Conservation (phyloP, 148 eudicot species). For the Gaultheria prostrata region DNA sequence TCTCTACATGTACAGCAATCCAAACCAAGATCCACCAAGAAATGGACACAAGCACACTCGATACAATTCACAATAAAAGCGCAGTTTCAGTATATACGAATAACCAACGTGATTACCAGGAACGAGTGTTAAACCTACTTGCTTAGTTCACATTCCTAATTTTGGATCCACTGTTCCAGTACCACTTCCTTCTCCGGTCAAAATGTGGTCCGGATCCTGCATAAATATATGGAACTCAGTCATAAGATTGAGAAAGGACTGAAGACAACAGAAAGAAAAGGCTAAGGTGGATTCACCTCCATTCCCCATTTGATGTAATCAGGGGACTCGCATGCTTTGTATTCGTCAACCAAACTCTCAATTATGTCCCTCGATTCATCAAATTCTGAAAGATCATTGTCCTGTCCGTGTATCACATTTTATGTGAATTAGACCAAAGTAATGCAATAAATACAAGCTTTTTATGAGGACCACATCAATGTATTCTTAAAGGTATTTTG, state of each 20-base stretch:
- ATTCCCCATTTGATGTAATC: conserved; percentile 99
- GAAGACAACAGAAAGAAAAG: conserved; percentile 2
- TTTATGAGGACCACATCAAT: background rate
- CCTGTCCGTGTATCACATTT: conserved; percentile 45
- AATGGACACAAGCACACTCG: background rate
- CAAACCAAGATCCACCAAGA: background rate
- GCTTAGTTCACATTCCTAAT: conserved; percentile 38
- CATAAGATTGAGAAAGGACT: background rate
- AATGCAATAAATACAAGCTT: background rate
- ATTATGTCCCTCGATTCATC: conserved; percentile 97
- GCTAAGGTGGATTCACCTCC: conserved; percentile 54
- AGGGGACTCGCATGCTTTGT: conserved; percentile 99
- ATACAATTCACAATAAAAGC: background rate
- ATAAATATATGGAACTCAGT: conserved; percentile 3
- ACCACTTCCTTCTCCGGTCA: conserved; percentile 75
- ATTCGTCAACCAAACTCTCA: conserved; percentile 93
- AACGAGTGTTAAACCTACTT: conserved; percentile 10
- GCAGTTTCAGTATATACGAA: background rate
- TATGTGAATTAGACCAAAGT: background rate
- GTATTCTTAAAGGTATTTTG: background rate
- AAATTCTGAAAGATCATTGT: conserved; percentile 96
- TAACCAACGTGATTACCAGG: background rate
- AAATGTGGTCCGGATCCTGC: conserved; percentile 73
- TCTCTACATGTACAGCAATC: background rate
- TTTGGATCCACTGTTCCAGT: conserved; percentile 72